Conservation (phyloP, 2,329 filamentous ascomycete genomes). For the Phoma sp. region DNA sequence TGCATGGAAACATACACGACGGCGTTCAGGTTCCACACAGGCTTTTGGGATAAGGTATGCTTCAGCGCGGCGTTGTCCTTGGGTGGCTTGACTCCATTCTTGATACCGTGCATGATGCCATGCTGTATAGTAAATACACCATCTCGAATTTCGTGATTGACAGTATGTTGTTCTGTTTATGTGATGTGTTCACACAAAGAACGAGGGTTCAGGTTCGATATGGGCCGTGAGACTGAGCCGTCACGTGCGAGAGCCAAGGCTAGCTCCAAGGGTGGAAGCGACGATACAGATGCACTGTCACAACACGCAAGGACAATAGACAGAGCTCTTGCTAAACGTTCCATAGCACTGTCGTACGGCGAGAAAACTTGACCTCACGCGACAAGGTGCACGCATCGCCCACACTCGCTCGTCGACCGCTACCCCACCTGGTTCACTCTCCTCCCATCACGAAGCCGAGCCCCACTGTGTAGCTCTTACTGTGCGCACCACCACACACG, state of each 20-base stretch:
- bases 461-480: conserved; percentile 11
- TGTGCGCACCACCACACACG: conserved; percentile 12
- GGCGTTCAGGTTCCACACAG: conserved; percentile 8
- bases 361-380: neutral
- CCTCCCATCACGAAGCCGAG: conserved; percentile 14
- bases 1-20: neutral
- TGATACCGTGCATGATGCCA: conserved; percentile 3
- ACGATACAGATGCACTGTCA: conserved; percentile 5
- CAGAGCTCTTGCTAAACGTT: neutral
- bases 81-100: neutral
- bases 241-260: conserved; percentile 17
- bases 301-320: neutral
- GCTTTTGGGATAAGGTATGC: neutral
- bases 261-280: conserved; percentile 11
- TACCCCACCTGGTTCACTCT: conserved; percentile 14
- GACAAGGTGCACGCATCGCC: neutral
- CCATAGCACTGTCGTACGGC: neutral
- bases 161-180: no score
- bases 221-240: neutral
- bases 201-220: neutral
- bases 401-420: conserved; percentile 7
- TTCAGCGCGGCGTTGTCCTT: conserved; percentile 9
- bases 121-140: conserved; percentile 8
- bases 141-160: neutral
- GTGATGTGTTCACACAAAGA: neutral